Conservation (phyloP, 1,284 basidiomycete genomes). For the Ceratobasidium papillatum region DNA sequence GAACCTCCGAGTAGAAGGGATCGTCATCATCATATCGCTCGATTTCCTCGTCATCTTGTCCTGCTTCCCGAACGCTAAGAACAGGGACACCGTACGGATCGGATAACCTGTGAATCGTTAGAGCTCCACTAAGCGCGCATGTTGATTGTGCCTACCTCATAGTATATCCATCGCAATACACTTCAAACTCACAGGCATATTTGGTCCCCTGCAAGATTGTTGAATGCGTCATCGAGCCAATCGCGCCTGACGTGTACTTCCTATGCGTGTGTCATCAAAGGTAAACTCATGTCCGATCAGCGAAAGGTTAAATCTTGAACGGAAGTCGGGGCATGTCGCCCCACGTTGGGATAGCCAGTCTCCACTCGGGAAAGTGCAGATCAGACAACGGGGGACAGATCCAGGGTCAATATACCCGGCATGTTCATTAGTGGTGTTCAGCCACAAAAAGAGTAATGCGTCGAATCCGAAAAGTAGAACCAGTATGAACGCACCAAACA, state of each 20-base stretch:
- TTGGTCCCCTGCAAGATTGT: conserved; percentile 88
- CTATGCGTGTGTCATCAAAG: conserved; percentile 49
- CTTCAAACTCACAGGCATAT: conserved; percentile 92
- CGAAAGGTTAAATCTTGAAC: neutral
- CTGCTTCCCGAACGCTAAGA: conserved; percentile 83
- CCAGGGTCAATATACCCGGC: conserved; percentile 1
- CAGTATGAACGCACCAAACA: conserved; percentile 63
- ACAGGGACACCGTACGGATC: conserved; percentile 66
- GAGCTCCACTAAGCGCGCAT: no score
- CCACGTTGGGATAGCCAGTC: neutral
- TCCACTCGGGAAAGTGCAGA: neutral
- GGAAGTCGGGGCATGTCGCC: neutral
- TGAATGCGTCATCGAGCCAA: conserved; percentile 89
- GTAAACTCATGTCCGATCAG: conserved; percentile 22
- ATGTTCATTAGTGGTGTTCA: neutral
- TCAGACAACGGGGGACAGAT: neutral
- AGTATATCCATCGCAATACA: conserved; percentile 86
- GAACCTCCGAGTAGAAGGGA: conserved; percentile 85
- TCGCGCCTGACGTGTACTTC: conserved; percentile 93
- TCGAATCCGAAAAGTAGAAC: neutral
- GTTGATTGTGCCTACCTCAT: conserved; percentile 46
- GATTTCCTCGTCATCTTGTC: conserved; percentile 82
- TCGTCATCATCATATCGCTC: conserved; percentile 84
- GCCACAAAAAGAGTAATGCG: neutral
- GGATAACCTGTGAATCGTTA: conserved; percentile 21